Evolutionary conservation across 2,329 filamentous ascomycete genomes (phyloP), one percentile per base, ranked within the genome.

Genomic region (Intubia oerlemansii): DNA sequence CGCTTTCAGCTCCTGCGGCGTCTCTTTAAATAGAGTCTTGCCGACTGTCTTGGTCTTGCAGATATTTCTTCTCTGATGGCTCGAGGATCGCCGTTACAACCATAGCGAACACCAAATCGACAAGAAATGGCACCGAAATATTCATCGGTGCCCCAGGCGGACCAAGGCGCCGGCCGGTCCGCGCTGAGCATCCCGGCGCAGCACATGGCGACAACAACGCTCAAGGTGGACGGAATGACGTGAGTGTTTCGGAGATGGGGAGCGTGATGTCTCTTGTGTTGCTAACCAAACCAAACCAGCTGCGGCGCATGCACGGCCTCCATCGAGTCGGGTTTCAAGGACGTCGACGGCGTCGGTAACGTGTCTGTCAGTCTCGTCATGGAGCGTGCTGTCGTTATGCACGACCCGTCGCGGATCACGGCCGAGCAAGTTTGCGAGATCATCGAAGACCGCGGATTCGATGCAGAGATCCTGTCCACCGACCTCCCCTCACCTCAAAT

Each of bases 251-350:
- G n/a, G 17, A 7, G 5, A 23, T n/a, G n/a, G n/a, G n/a, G n/a
- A n/a, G n/a, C n/a, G n/a, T n/a, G n/a, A n/a, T n/a, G n/a, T 18
- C 15, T 17, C 18, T 32, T 25, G 5, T 11, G 5, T 22, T 55
- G 36, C 17, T 21, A 26, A 23, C 63, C 57, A 61, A 17, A 21
- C 19, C 8, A 8, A n/a, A n/a, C n/a, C 17, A 69, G 64, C 38
- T 98, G 88, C 54, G 84, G 85, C 45, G 76, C 85, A 41, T 98
- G 88, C 49, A 93, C 85, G 17, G 90, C 84, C 25, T 75, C 88
- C n/a, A 75, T 98, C 41, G 85, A 95, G 59, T 68, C 75, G 34
- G 88, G 78, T 39, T 91, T 98, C 54, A 76, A 80, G 43, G 68
- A 66, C 39, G 64, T 91, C 5, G 60, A 75, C 22, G 85, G 88